Base-by-base conservation (phyloP, 2,329 filamentous ascomycete genomes). In the Diaporthe vaccinii region DNA sequence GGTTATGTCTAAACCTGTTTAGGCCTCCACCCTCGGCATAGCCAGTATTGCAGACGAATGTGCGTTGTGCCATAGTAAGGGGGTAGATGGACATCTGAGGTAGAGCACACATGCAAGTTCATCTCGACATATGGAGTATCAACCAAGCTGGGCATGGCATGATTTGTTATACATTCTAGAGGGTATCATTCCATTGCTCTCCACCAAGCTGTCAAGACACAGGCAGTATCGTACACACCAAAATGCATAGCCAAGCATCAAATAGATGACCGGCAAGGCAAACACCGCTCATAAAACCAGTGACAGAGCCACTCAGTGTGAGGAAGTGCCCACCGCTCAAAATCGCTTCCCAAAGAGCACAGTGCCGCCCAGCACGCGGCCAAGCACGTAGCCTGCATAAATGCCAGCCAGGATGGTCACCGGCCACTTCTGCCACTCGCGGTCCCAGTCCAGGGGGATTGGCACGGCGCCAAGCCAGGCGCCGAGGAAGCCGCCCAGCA, bases 371-470 rank as follows among this genome's bases (percentile, higher is more conserved):
- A 91, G 78, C 73, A 91, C 80, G 81, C 93, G 93, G 1, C 95
- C 95, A 17, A 94, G 78, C 1, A 91, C 87, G 83, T 94, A 95
- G 1, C 97, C 97, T 8, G 91, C 84, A 84, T 98, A 98, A 25
- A 94, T 88, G 3, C 97, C 97, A 2, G 91, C 92, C 6, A 98
- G 85, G 75, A 99, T 94, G 0, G 97, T 99, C 65, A 98, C 93
- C 0, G 97, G 97, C 94, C 96, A 99, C 83, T 93, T 94, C 90
- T 99, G 97, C 97, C 97, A 99, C 79, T 98, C 95, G n/a, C 97
- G 92, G 83, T 99, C 97, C 96, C 96, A 98, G 83, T 99, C 97
- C 78, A 99, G 87, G 2, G 97, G 97, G 79, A 99, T 98, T 0
- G 97, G 97, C 72, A 98, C 91, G 10, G 97, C 97, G 4, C 97